Conservation (phyloP, 73 alveolate genomes). For the Stentor roeselii region DNA sequence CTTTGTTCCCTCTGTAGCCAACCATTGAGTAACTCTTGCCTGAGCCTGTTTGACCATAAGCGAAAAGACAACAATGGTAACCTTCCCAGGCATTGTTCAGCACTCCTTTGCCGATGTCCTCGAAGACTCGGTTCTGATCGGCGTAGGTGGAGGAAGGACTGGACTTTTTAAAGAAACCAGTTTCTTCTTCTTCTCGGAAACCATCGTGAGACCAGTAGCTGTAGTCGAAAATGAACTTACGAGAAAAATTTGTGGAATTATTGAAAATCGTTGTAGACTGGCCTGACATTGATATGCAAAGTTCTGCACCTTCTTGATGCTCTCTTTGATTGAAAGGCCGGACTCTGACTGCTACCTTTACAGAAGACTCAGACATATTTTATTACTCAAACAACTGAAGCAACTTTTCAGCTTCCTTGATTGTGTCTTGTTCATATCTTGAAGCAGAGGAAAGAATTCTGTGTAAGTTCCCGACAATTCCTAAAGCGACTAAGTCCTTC, state of each 20-base stretch:
- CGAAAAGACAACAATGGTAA: slow-evolving; percentile 95
- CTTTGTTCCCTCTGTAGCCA: slow-evolving; percentile 91
- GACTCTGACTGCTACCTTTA: slow-evolving; percentile 97
- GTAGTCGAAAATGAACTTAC: slow-evolving; percentile 58
- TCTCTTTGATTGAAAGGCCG: slow-evolving; percentile 97
- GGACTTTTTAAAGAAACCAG: slow-evolving; percentile 38
- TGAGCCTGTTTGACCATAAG: slow-evolving; percentile 96
- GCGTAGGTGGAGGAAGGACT: slow-evolving; percentile 66
- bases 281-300: slow-evolving; percentile 78
- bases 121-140: slow-evolving; percentile 78
- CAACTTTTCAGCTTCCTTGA: slow-evolving; percentile 15
- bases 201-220: slow-evolving; percentile 76
- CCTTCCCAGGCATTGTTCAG: slow-evolving; percentile 94
- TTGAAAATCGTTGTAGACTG: slow-evolving; percentile 48
- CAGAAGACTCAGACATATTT: neutral
- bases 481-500: neutral
- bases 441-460: neutral
- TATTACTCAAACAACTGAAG: slow-evolving; percentile 1
- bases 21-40: slow-evolving; percentile 94
- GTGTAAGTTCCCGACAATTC: neutral
- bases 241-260: neutral
- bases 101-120: slow-evolving; percentile 68
- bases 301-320: slow-evolving; percentile 63
- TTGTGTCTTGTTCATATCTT: slow-evolving; percentile 25
- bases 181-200: slow-evolving; percentile 43